Conservation (phyloP, 352 stramenopile species). For the Globisporangium spiculum region DNA sequence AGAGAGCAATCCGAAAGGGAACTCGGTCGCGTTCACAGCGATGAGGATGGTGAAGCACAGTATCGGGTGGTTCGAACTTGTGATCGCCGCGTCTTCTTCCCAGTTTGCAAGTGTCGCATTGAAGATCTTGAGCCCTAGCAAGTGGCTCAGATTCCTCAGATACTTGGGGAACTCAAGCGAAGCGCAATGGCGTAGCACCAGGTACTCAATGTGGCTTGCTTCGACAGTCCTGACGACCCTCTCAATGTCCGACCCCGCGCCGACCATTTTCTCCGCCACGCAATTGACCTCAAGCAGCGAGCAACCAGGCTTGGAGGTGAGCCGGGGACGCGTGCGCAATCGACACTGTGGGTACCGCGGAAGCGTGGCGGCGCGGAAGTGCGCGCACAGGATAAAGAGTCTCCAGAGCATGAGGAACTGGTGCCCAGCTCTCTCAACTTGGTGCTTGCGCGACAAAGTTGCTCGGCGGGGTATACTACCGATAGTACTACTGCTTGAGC, state of each 20-base stretch:
- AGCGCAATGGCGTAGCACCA: constrained; percentile 17
- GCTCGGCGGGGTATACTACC: background rate
- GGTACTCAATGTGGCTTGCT: constrained; percentile 11
- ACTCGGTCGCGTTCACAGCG: constrained; percentile 6
- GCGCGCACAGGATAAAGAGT: constrained; percentile 19
- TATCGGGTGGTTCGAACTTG: constrained; percentile 2
- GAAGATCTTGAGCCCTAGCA: constrained; percentile 22
- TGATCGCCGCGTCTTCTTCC: constrained; percentile 15
- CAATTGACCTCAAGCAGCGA: constrained; percentile 17
- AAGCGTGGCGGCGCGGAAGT: constrained; percentile 22
- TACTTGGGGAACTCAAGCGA: constrained; percentile 7
- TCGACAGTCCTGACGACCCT: background rate
- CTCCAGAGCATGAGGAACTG: constrained; percentile 28
- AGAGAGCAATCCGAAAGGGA: constrained; percentile 12
- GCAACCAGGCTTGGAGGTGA: constrained; percentile 8
- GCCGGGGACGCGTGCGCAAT: constrained; percentile 17
- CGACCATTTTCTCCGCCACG: background rate
- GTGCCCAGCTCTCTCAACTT: constrained; percentile 16
- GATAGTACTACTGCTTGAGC: background rate
- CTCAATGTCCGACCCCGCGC: background rate
- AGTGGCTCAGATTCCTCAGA: background rate
- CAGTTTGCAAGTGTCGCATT: constrained; percentile 19
- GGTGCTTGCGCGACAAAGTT: background rate
- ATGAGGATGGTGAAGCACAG: constrained; percentile 14
- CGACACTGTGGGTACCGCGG: constrained; percentile 25